Evolutionary conservation across 2,329 filamentous ascomycete genomes (phyloP), one percentile per base, ranked within the genome.

Genomic region (Diaporthe helianthi): DNA sequence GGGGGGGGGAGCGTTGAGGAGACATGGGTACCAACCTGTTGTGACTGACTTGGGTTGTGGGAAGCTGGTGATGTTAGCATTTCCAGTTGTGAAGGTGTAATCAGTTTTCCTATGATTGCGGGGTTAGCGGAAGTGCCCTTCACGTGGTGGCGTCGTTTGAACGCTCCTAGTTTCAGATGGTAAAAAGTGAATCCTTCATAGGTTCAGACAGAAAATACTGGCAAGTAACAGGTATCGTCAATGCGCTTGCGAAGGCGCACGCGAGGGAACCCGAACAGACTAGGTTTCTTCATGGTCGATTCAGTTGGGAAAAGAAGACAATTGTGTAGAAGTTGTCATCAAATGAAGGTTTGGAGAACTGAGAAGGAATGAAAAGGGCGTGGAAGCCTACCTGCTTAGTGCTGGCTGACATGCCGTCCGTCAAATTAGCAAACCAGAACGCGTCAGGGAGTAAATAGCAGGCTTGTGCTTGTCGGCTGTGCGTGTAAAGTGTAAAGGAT

Each of bases 301-400:
- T 94, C 91, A 83, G 91, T 86, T 90, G 87, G 90, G 90, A 92
- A 93, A 94, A 93, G 92, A 94, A 94, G 92, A 91, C 85, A 84
- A 81, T 84, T 85, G 82, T 83, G 78, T 81, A 79, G n/a, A 79
- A 80, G 82, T 85, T 92, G 87, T 94, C 92, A 94, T 93, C 91
- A 90, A 87, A 75, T 83, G 82, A 81, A 79, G 73, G 73, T 54
- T 55, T 55, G 41, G 17, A 38, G 61, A 38, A 44, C 47, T 61
- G 60, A 65, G 29, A 53, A 65, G 29, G 44, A 60, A 47, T 24
- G 33, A 63, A 6, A 29, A 49, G 24, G 24, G 41, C 17, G 51
- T 7, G 53, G n/a, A n/a, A 44, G 67, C 60, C 63, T 65, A 69
- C 60, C 55, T 61, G 33, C 51, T 24, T 54, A 9, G 36, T 54